Base-by-base conservation (phyloP, 306 rosid genomes). In the Vicia faba region DNA sequence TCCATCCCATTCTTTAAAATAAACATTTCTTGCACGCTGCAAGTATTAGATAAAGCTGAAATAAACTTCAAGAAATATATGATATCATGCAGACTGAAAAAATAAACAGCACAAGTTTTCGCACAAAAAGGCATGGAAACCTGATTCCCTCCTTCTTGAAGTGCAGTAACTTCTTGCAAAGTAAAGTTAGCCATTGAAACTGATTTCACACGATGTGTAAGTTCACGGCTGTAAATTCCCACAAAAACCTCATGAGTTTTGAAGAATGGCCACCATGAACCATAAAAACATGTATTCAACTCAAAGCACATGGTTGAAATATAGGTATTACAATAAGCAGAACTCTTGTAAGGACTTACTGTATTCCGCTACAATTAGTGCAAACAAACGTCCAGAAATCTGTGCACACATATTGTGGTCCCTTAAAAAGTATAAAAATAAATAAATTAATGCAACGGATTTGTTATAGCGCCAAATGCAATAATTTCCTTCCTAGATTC, bases 361-460 rank as follows among this genome's bases (percentile, higher is more conserved):
- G 99, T 71, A 93, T 93, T 78, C 99, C 99, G 83, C 99, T 78
- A 62, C 99, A 93, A 81, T 83, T 84, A 56, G 90, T 90, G 90
- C 97, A 93, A 78, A 93, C 84, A 85, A 93, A 93, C 8, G 96
- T 90, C 97, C 96, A 93, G 86, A 88, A 93, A 82, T 88, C 86
- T 20, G 96, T 90, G 91, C 97, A 93, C 23, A 90, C 99, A 85
- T 93, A 93, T 71, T 90, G 99, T 14, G 99, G 99, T 59, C 99
- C 99, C 99, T 93, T 95, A 66, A 54, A 69, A 74, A 11, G 70
- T 62, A 63, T 39, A 61, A 59, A 64, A 64, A 11, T 53, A 20
- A 50, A 54, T 68, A 66, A 25, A 79, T 40, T 63, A 46, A 58
- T 49, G 23, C 39, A 57, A 72, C 23, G 55, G 54, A 60, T 57